Base-by-base conservation (phyloP, 805 yeast species). In the Kregervanrija delftensis region DNA sequence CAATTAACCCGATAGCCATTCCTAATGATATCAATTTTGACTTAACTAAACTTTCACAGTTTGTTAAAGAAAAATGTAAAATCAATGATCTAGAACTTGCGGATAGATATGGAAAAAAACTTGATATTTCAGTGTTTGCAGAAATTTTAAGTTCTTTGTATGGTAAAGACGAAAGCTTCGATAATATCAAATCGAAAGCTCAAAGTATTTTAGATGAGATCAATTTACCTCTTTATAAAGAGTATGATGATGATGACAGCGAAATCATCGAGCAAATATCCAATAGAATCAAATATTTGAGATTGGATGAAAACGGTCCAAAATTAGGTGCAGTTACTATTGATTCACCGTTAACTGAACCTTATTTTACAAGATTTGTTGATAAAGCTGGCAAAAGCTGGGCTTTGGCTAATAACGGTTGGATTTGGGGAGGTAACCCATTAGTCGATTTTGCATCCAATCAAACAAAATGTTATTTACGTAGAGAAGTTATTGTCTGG, bases 361-460 rank as follows among this genome's bases (percentile, higher is more conserved):
- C 90, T 4, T 91, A 91, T 63, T 91, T 93, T 62, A 88, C 97
- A 2, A 69, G 89, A 47, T 78, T 90, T 53, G 60, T 53, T 2
- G 74, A 63, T 40, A 61, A 65, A 0, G 68, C 70, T 40, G 91
- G 89, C 3, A 69, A 73, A 34, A 67, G 72, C 1, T 82, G 81
- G 67, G 82, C 86, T 8, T 68, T 91, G 47, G 98, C 96, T 3
- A 93, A 93, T 59, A 91, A 93, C 58, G 99, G 99, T 39, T 91
- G 98, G 97, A 88, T 93, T 45, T 91, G 99, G 99, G 90, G 87
- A 43, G 97, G 96, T 10, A 82, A 91, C 53, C 97, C 98, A 2
- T 65, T 90, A 46, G 83, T 87, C 3, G 98, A 91, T 65, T 91
- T 91, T 73, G 99, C 98, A 0, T 84, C 96, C 0, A 63, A 73